Evolutionary conservation across 306 rosid species (phyloP).

Genomic region (Begonia masoniana): DNA sequence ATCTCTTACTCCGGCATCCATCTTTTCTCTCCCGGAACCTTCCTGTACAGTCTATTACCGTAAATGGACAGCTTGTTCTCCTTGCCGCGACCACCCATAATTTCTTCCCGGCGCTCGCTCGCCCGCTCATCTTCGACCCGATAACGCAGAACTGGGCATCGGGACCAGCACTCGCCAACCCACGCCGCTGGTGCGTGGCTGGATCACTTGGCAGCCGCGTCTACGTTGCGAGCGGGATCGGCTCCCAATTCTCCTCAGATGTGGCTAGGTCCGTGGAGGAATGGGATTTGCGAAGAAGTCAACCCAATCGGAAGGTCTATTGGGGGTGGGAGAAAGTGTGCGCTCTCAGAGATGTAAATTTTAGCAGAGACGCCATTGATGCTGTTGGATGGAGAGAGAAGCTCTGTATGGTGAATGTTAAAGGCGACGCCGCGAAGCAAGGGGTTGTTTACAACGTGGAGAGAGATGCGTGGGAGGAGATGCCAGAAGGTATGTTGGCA

Average conservation of each 20-base stretch:
- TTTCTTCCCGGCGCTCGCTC: slow-evolving; percentile 45
- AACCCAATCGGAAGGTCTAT: too few relatives aligned
- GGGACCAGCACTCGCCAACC: slow-evolving; percentile 33
- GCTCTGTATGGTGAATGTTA: slow-evolving; percentile 69
- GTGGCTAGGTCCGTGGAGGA: slow-evolving; percentile 40
- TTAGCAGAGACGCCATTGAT: slow-evolving; percentile 69
- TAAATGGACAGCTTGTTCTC: slow-evolving; percentile 36
- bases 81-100: slow-evolving; percentile 59
- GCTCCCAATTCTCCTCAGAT: slow-evolving; percentile 33
- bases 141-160: slow-evolving; percentile 19
- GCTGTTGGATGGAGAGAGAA: slow-evolving; percentile 78
- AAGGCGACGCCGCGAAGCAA: slow-evolving; percentile 44
- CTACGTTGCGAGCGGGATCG: slow-evolving; percentile 79
- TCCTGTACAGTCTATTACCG: slow-evolving; percentile 51
- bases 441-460: slow-evolving; percentile 46
- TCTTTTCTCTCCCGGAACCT: slow-evolving; percentile 69
- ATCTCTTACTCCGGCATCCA: slow-evolving; percentile 57
- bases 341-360: slow-evolving; percentile 34
- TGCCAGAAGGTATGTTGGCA: slow-evolving; percentile 64
- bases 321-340: slow-evolving; percentile 33
- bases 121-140: slow-evolving; percentile 54
- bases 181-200: slow-evolving; percentile 78
- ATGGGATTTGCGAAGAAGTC: slow-evolving; percentile 21
- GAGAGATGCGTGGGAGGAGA: slow-evolving; percentile 43
- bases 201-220: slow-evolving; percentile 22